Evolutionary conservation across 2,329 filamentous ascomycete species (phyloP).

Genomic region (Phialophora verrucosa): DNA sequence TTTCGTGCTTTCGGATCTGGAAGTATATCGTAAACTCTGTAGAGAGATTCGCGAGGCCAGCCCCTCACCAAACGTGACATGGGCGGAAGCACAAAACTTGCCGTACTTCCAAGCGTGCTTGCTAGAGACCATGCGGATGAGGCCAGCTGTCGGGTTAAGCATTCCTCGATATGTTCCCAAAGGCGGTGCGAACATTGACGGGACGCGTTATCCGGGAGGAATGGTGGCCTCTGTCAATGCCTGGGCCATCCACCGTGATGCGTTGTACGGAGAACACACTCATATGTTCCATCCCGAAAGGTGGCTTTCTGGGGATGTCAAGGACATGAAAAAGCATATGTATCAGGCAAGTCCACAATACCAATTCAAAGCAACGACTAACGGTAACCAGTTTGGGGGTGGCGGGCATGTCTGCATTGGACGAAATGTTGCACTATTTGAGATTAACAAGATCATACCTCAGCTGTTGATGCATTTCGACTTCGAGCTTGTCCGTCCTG

Average conservation of each 20-base stretch:
- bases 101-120: conserved; percentile 30
- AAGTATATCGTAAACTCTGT: conserved; percentile 56
- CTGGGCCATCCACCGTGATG: conserved; percentile 51
- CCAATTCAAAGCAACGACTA: not conserved
- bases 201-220: conserved; percentile 15
- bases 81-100: conserved; percentile 21
- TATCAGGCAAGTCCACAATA: conserved; percentile 53
- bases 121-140: conserved; percentile 29
- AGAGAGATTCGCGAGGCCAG: conserved; percentile 44
- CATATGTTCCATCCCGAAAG: conserved; percentile 2
- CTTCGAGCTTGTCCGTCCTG: conserved; percentile 58
- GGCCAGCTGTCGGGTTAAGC: conserved; percentile 37
- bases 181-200: conserved; percentile 30
- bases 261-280: conserved; percentile 17
- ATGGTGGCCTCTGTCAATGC: conserved; percentile 38
- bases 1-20: conserved; percentile 53
- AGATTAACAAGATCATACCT: conserved; percentile 65
- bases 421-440: conserved; percentile 60
- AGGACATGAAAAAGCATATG: conserved; percentile 59
- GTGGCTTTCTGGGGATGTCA: conserved; percentile 46
- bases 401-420: conserved; percentile 63
- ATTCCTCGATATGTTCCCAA: conserved; percentile 38
- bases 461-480: conserved; percentile 60
- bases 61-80: conserved; percentile 20
- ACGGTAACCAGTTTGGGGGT: conserved; percentile 53